Evolutionary conservation across 352 stramenopile species (phyloP).

Genomic region (Pythium aristosporum): DNA sequence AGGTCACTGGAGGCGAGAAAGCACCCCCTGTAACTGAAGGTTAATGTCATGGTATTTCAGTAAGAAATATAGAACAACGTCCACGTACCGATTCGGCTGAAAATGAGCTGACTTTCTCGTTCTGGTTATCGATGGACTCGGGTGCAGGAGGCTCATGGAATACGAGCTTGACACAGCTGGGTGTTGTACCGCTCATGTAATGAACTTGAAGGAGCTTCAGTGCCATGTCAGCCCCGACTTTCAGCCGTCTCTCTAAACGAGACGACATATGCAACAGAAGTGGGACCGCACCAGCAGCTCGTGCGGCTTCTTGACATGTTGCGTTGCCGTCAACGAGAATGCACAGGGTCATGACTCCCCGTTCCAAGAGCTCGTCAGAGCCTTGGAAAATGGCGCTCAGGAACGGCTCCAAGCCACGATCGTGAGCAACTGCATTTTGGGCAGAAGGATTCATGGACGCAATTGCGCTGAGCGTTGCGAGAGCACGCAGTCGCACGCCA

Average conservation of each 20-base stretch:
- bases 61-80: no score
- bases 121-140: no score
- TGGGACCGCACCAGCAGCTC: neutral
- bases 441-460: neutral
- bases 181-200: neutral
- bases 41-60: no score
- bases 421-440: neutral
- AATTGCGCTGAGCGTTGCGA: neutral
- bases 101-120: no score
- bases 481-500: neutral
- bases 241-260: neutral
- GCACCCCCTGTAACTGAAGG: no score
- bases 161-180: no score
- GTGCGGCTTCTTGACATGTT: neutral
- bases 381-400: neutral
- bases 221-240: neutral
- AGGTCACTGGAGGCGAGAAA: no score
- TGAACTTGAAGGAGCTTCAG: neutral
- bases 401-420: neutral
- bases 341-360: neutral
- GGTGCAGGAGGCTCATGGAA: no score
- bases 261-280: neutral
- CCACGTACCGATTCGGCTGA: no score
- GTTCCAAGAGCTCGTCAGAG: neutral
- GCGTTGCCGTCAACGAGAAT: neutral